These are phyloP conservation scores for Phalaenopsis aphrodite DNA, from an alignment of 106 monocot species.

Conservation along the genomic window DNA sequence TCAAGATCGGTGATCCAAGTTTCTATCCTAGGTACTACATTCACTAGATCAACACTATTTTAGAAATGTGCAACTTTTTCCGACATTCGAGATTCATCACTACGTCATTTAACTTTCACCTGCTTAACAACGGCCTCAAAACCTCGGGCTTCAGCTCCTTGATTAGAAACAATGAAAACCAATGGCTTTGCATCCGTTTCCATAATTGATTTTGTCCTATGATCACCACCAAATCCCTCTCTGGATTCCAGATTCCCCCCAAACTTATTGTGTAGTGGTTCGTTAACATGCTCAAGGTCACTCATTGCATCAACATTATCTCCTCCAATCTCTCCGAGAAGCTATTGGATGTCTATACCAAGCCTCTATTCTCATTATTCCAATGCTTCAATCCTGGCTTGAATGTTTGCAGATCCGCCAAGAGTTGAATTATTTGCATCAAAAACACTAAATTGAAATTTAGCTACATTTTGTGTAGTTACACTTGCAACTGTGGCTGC, in stretches of 20 bases:
- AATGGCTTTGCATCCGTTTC: background rate
- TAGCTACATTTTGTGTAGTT: constrained; percentile 24
- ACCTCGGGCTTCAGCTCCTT: background rate
- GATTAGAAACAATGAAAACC: background rate
- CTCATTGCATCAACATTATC: background rate
- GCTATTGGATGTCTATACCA: constrained; percentile 56
- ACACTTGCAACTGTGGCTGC: constrained; percentile 30
- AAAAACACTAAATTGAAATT: constrained; percentile 25
- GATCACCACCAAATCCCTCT: background rate
- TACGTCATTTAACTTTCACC: background rate
- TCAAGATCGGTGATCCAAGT: too few relatives aligned
- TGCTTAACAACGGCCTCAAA: background rate
- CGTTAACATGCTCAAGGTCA: background rate
- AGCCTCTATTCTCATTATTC: constrained; percentile 54
- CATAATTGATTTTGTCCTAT: background rate
- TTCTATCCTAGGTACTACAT: too few relatives aligned
- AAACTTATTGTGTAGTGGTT: background rate
- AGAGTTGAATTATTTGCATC: constrained; percentile 37
- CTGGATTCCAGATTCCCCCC: background rate
- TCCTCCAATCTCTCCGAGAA: constrained; percentile 35
- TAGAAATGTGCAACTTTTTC: background rate
- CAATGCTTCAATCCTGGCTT: constrained; percentile 33
- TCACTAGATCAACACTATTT: background rate
- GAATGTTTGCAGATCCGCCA: constrained; percentile 20
- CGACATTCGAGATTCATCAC: background rate